phyloP scores from a whole-genome alignment of 257 asterid genomes.

The Buddleja alternifolia region DNA sequence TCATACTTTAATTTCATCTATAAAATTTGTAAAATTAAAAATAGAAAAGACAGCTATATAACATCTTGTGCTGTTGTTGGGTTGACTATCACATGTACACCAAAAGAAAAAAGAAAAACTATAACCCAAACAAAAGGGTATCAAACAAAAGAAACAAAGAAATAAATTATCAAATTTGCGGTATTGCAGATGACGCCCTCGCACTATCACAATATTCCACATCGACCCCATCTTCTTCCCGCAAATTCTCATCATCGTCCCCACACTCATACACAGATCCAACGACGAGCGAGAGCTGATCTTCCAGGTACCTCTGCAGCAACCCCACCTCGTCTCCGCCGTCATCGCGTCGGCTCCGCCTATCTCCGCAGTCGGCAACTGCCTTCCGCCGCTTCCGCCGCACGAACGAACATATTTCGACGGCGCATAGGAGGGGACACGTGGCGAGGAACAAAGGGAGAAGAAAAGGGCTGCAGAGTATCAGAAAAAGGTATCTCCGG shows the following conservation, averaged over 20 bases:
- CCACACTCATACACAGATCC: constrained; percentile 36
- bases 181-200: constrained; percentile 48
- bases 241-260: constrained; percentile 33
- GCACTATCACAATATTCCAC: constrained; percentile 45
- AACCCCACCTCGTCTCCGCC: constrained; percentile 30
- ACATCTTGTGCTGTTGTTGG: constrained; percentile 6
- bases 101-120: background rate
- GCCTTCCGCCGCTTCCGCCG: constrained; percentile 35
- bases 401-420: constrained; percentile 33
- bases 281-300: constrained; percentile 47
- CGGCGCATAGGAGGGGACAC: constrained; percentile 45
- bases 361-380: constrained; percentile 10
- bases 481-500: constrained; percentile 42
- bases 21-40: background rate
- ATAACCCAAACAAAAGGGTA: too few species aligned
- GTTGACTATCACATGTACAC: constrained; percentile 31
- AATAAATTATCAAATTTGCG: background rate
- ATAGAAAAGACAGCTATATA: background rate
- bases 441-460: constrained; percentile 45
- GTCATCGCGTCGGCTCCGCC: background rate
- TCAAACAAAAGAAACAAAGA: too few species aligned
- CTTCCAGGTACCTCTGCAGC: constrained; percentile 62
- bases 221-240: constrained; percentile 39
- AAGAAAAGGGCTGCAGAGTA: constrained; percentile 52
- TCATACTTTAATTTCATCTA: too few species aligned